These are phyloP conservation scores for Chionographis japonica DNA, from an alignment of 106 monocot genomes.

Conservation along the genomic window DNA sequence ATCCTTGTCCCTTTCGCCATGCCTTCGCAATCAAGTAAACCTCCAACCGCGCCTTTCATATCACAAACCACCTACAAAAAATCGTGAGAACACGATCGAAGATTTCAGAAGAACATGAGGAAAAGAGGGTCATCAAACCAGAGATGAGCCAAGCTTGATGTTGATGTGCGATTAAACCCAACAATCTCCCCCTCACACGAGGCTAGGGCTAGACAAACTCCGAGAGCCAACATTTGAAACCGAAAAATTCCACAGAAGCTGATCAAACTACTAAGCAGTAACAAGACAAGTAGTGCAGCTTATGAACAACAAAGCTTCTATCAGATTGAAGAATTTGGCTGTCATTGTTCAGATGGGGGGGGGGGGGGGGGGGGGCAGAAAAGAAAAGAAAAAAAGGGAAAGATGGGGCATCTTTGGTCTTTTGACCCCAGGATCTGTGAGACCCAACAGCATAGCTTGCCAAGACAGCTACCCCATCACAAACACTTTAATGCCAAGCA, in stretches of 20 bases:
- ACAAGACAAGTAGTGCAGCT: too few species aligned
- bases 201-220: too few species aligned
- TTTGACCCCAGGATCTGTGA: slow-evolving; percentile 11
- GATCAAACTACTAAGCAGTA: too few species aligned
- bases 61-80: background rate
- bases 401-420: background rate
- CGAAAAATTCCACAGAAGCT: too few species aligned
- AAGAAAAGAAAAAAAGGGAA: too few species aligned
- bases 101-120: background rate
- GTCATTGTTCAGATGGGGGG: too few species aligned
- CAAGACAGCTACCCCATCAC: slow-evolving; percentile 31
- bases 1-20: slow-evolving; percentile 2
- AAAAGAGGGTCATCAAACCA: background rate
- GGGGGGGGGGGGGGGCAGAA: too few species aligned
- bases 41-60: background rate
- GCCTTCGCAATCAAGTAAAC: slow-evolving; percentile 13
- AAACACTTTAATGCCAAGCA: slow-evolving; percentile 34
- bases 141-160: background rate
- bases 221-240: too few species aligned
- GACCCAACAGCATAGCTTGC: slow-evolving; percentile 15
- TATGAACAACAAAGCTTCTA: too few species aligned
- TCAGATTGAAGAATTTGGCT: too few species aligned
- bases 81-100: background rate
- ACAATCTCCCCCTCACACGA: too few species aligned
- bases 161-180: background rate